phyloP scores from a whole-genome alignment of 371 early-diverging fungal species.

The Fennellomyces sp. region DNA sequence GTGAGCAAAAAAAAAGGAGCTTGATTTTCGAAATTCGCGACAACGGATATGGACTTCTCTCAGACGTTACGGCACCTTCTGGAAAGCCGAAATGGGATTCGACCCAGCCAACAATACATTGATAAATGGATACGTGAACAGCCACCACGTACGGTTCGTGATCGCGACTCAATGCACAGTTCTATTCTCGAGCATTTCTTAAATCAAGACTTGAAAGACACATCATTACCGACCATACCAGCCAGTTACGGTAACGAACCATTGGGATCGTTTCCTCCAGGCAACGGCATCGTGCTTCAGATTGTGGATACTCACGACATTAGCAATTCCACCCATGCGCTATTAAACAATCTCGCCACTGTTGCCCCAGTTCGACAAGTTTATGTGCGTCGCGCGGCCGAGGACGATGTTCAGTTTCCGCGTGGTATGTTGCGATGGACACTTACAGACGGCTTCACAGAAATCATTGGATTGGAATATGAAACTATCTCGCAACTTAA shows the following conservation, averaged over 20 bases:
- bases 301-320: slow-evolving; percentile 37
- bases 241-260: slow-evolving; percentile 15
- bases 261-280: slow-evolving; percentile 25
- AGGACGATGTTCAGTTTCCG: slow-evolving; percentile 23
- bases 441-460: slow-evolving; percentile 35
- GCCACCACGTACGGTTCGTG: background rate
- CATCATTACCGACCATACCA: slow-evolving; percentile 29
- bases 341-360: slow-evolving; percentile 24
- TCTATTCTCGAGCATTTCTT: slow-evolving; percentile 24
- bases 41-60: background rate
- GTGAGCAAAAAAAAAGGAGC: background rate
- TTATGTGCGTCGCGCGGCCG: slow-evolving; percentile 20
- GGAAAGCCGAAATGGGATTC: slow-evolving; percentile 25
- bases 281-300: slow-evolving; percentile 34
- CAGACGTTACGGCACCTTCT: slow-evolving; percentile 19
- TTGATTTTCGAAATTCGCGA: background rate
- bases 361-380: slow-evolving; percentile 29
- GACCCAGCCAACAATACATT: slow-evolving; percentile 23
- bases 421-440: slow-evolving; percentile 39
- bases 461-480: slow-evolving; percentile 38
- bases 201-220: slow-evolving; percentile 24
- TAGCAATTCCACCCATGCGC: slow-evolving; percentile 28
- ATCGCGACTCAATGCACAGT: slow-evolving; percentile 19
- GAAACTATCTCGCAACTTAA: slow-evolving; percentile 26
- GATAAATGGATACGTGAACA: slow-evolving; percentile 18